Percentiles rank a stretch among this genome's conserved stretches.
Conservation (phyloP, 2,329 filamentous ascomycete genomes). For the Alternaria infectoria region DNA sequence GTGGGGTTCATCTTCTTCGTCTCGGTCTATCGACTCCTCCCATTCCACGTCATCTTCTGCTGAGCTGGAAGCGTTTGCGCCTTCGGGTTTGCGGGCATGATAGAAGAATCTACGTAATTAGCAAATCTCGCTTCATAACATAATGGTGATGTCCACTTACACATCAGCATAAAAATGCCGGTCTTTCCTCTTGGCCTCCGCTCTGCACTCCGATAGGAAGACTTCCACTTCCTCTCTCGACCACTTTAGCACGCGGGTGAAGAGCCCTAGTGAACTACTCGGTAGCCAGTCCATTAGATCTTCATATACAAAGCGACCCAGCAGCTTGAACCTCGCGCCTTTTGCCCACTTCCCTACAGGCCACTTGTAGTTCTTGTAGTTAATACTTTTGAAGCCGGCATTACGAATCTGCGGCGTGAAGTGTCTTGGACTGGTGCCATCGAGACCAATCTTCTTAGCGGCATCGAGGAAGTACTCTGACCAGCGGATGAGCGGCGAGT, state of each 20-base stretch:
- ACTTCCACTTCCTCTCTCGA: conserved; percentile 37
- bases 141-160: conserved; percentile 16
- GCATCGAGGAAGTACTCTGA: conserved; percentile 33
- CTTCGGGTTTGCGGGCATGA: conserved; percentile 29
- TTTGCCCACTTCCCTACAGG: conserved; percentile 41
- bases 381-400: conserved; percentile 36
- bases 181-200: conserved; percentile 32
- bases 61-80: not conserved
- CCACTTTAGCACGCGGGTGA: conserved; percentile 38
- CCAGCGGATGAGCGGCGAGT: conserved; percentile 37
- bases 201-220: conserved; percentile 34
- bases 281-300: conserved; percentile 38
- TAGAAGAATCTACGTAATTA: conserved; percentile 31
- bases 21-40: conserved; percentile 29
- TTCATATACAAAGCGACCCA: conserved; percentile 35
- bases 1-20: conserved; percentile 21
- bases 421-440: conserved; percentile 48
- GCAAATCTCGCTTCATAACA: not conserved
- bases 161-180: conserved; percentile 36
- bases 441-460: conserved; percentile 43
- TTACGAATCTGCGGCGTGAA: conserved; percentile 39
- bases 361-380: conserved; percentile 41
- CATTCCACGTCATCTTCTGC: conserved; percentile 23
- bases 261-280: conserved; percentile 32
- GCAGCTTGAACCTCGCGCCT: conserved; percentile 35